A percentile compares a stretch with the other conserved stretches of the same genome.
Evolutionary conservation across 2,329 filamentous ascomycete species (phyloP).

Genomic region (Aspergillus sergii): DNA sequence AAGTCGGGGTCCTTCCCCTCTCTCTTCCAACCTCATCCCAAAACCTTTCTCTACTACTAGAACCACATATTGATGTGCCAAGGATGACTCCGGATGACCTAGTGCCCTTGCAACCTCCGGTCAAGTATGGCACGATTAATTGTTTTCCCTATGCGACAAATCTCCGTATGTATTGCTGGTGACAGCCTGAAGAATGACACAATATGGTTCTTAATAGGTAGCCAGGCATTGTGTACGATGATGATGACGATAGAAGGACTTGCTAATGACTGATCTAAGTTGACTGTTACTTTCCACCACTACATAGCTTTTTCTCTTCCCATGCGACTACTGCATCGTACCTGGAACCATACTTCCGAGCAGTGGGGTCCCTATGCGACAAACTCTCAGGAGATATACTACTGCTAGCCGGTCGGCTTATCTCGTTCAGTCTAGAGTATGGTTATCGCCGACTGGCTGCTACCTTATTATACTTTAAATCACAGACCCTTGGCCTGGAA

Average conservation of each 20-base stretch:
- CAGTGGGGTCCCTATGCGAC: slow-evolving; percentile 1
- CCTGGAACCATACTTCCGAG: slow-evolving; percentile 1
- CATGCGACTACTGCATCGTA: slow-evolving; percentile 8
- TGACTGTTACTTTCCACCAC: not conserved
- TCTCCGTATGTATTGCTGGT: not conserved
- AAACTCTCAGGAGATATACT: not conserved
- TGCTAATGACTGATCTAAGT: not conserved
- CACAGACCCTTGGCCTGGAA: not conserved
- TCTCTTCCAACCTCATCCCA: not conserved
- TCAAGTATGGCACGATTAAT: slow-evolving; percentile 1
- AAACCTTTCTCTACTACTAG: not conserved
- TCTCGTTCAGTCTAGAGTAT: not conserved
- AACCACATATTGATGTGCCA: slow-evolving; percentile 4
- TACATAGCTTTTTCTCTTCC: not conserved
- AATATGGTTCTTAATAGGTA: not conserved
- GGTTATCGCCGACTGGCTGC: not conserved
- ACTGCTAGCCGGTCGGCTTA: not conserved
- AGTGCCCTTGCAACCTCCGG: not conserved
- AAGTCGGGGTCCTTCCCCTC: not conserved
- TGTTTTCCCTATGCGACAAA: slow-evolving; percentile 7
- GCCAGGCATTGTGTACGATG: not conserved
- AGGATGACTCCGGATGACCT: not conserved
- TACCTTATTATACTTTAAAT: not conserved
- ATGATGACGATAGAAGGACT: slow-evolving; percentile 1
- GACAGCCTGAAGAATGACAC: not conserved